Base-by-base conservation (phyloP, 352 stramenopile genomes). In the Globisporangium apiculatum region DNA sequence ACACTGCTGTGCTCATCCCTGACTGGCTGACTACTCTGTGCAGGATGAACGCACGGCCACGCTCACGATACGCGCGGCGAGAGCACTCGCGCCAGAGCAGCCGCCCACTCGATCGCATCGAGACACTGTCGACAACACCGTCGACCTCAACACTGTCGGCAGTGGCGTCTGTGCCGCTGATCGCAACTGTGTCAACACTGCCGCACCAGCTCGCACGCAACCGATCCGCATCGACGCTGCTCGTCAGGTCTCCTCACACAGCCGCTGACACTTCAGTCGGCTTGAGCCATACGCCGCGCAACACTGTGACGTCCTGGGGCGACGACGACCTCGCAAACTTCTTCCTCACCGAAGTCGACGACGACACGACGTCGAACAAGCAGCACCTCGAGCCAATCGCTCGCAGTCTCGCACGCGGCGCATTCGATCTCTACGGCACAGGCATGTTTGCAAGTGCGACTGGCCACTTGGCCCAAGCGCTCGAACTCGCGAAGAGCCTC, bases 291-390 rank as follows among this genome's bases (percentile, higher is more conserved):
- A 17, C 24, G 35, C 45, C n/a, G 45, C 18, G 14, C 45, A 31
- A 17, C 15, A 41, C 63, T 51, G 35, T 46, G 10, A 61, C 62
- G 9, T 55, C 41, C 7, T 70, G 62, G 56, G 71, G 62, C 10
- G 71, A 84, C 6, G 57, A 78, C 35, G 73, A 84, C 7, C 53
- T 75, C 15, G 66, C 73, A 12, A 85, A 72, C 53, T 87, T 86
- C 55, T 93, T 93, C 61, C 67, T 93, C 48, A 93, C 83, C 2
- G 83, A 89, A 46, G 54, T 91, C 24, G 79, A 89, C 43, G 76
- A 72, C 24, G 73, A 72, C 38, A 55, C 62, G 0, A 53, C 49
- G 1, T 55, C 57, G 46, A 65, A 57, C 58, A 59, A 73, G 17
- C 68, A 61, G 43, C 48, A 63, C 1, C 66, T 90, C 41, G 78